These are phyloP conservation scores for Dianthus caryophyllus DNA, from an alignment of 148 eudicot genomes.

Conservation along the genomic window DNA sequence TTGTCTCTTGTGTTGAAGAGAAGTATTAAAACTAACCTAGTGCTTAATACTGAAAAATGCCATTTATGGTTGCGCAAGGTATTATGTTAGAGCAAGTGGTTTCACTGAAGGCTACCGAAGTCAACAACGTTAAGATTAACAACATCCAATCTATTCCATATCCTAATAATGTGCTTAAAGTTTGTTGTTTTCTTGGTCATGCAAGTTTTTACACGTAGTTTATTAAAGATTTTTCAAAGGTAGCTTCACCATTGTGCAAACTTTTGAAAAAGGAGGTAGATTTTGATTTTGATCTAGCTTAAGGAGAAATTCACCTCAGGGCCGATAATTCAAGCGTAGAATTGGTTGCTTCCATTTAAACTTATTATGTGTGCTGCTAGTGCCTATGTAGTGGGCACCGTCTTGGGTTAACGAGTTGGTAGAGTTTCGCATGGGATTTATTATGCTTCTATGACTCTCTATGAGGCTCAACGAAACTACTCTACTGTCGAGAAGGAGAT, in stretches of 20 bases:
- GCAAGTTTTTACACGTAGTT: too few species aligned
- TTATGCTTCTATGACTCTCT: slow-evolving; percentile 1
- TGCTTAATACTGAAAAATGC: not conserved
- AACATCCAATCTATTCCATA: too few species aligned
- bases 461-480: not conserved
- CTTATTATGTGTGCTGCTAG: too few species aligned
- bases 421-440: not conserved
- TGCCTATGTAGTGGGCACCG: not conserved
- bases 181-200: too few species aligned
- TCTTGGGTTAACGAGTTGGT: not conserved
- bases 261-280: not conserved
- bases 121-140: too few species aligned
- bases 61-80: not conserved
- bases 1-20: not conserved
- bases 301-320: not conserved
- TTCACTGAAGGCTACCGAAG: not conserved
- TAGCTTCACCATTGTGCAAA: too few species aligned
- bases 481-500: not conserved
- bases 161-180: too few species aligned
- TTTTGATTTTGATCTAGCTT: not conserved
- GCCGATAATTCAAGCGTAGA: not conserved
- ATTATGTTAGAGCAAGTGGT: not conserved
- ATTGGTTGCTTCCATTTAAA: not conserved
- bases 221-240: too few species aligned
- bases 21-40: not conserved